Conservation (phyloP, 371 early-diverging fungal species). For the Mucor velutinosus region DNA sequence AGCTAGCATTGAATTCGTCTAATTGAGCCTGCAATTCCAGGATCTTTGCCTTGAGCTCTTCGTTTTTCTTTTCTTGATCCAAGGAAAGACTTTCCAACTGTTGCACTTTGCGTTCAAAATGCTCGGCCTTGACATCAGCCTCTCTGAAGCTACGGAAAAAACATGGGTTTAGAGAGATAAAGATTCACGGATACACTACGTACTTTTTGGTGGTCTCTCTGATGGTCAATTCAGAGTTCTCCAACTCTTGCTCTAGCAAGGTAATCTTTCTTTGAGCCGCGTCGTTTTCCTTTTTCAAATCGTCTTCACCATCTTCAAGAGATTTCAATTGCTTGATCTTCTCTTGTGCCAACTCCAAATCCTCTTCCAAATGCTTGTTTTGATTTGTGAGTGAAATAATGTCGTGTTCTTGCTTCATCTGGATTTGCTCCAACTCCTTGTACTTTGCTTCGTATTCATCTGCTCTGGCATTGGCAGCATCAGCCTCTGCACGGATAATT, state of each 20-base stretch:
- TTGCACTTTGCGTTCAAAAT: slow-evolving; percentile 76
- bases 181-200: background rate
- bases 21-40: slow-evolving; percentile 63
- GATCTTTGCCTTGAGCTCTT: slow-evolving; percentile 65
- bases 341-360: slow-evolving; percentile 63
- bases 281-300: slow-evolving; percentile 67
- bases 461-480: slow-evolving; percentile 66
- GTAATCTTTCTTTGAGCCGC: slow-evolving; percentile 65
- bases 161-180: background rate
- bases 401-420: slow-evolving; percentile 72
- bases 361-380: slow-evolving; percentile 62
- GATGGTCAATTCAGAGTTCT: slow-evolving; percentile 64
- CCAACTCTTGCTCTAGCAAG: slow-evolving; percentile 70
- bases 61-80: slow-evolving; percentile 64
- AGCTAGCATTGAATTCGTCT: slow-evolving; percentile 67
- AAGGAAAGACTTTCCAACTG: slow-evolving; percentile 65
- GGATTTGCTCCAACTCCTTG: slow-evolving; percentile 59
- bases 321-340: slow-evolving; percentile 65
- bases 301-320: slow-evolving; percentile 62
- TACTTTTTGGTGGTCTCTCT: slow-evolving; percentile 73
- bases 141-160: slow-evolving; percentile 61
- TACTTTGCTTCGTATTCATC: slow-evolving; percentile 61
- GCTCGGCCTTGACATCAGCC: slow-evolving; percentile 81
- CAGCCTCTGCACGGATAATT: slow-evolving; percentile 68
- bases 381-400: slow-evolving; percentile 69